phyloP scores from a whole-genome alignment of 306 rosid species.

The Casuarina equisetifolia region DNA sequence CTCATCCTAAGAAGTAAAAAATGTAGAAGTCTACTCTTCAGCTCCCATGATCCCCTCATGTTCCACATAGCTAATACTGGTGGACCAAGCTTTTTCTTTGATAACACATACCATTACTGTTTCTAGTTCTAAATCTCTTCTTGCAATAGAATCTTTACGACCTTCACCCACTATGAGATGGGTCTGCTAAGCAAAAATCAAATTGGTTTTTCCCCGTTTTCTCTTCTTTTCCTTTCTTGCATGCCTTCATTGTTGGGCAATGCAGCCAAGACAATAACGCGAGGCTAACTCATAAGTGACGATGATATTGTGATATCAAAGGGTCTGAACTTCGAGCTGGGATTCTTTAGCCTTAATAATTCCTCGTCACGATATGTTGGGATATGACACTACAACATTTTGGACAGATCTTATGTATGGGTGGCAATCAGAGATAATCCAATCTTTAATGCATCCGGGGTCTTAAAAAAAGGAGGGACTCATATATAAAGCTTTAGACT shows the following conservation, averaged over 20 bases:
- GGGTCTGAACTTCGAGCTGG: conserved; percentile 41
- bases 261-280: conserved; percentile 40
- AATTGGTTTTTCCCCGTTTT: not conserved
- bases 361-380: conserved; percentile 60
- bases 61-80: not conserved
- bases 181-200: conserved; percentile 14
- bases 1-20: too few relatives aligned
- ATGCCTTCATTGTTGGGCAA: conserved; percentile 27
- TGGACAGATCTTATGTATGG: conserved; percentile 39
- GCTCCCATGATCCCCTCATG: not conserved
- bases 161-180: conserved; percentile 20
- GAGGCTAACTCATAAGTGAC: conserved; percentile 31
- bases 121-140: not conserved
- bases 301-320: conserved; percentile 39
- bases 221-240: conserved; percentile 21
- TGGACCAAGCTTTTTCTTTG: not conserved
- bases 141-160: not conserved
- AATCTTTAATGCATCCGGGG: conserved; percentile 41
- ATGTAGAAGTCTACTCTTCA: not conserved
- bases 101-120: not conserved
- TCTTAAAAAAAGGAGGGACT: too few relatives aligned
- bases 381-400: conserved; percentile 53
- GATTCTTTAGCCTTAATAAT: conserved; percentile 54
- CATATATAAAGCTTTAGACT: too few relatives aligned
- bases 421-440: conserved; percentile 72